Evolutionary conservation across 495 filamentous ascomycete genomes (phyloP).

Genomic region (Podospora australis): DNA sequence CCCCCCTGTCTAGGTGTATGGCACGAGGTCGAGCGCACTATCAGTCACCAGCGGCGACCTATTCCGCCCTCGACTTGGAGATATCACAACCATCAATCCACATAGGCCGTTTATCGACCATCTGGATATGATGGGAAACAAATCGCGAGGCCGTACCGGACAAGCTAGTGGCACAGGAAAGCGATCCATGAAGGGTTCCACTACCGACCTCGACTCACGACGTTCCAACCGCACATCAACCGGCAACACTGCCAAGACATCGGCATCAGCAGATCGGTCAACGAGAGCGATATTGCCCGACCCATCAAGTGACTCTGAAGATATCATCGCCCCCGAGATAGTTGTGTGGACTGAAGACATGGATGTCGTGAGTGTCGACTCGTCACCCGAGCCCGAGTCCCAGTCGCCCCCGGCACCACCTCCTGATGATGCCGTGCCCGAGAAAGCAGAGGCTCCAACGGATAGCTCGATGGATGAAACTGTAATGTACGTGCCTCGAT

Average conservation of each 20-base stretch:
- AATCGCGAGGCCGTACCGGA: slow-evolving; percentile 19
- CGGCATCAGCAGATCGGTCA: slow-evolving; percentile 8
- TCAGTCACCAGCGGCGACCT: slow-evolving; percentile 17
- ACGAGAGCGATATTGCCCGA: background rate
- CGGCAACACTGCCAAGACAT: slow-evolving; percentile 12
- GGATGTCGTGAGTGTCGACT: slow-evolving; percentile 22
- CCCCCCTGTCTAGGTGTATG: slow-evolving; percentile 8
- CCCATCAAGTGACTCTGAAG: slow-evolving; percentile 9
- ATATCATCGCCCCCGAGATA: slow-evolving; percentile 33
- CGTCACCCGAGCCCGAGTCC: slow-evolving; percentile 4
- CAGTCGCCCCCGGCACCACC: background rate
- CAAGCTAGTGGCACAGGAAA: slow-evolving; percentile 19
- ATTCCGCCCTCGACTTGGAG: slow-evolving; percentile 5
- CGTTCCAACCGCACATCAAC: slow-evolving; percentile 14
- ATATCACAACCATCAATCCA: slow-evolving; percentile 1
- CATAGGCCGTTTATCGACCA: background rate
- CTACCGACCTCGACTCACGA: slow-evolving; percentile 16
- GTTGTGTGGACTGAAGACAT: slow-evolving; percentile 33
- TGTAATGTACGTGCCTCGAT: too few relatives aligned
- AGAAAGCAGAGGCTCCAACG: too few relatives aligned
- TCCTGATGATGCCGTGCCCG: background rate
- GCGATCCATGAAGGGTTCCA: slow-evolving; percentile 10
- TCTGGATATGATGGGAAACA: slow-evolving; percentile 23
- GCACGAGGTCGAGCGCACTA: slow-evolving; percentile 15
- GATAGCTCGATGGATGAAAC: too few relatives aligned